Percentiles rank a stretch among this genome's conserved stretches.
Evolutionary conservation across 2,329 filamentous ascomycete genomes (phyloP).

Genomic region (Coniella vitis): DNA sequence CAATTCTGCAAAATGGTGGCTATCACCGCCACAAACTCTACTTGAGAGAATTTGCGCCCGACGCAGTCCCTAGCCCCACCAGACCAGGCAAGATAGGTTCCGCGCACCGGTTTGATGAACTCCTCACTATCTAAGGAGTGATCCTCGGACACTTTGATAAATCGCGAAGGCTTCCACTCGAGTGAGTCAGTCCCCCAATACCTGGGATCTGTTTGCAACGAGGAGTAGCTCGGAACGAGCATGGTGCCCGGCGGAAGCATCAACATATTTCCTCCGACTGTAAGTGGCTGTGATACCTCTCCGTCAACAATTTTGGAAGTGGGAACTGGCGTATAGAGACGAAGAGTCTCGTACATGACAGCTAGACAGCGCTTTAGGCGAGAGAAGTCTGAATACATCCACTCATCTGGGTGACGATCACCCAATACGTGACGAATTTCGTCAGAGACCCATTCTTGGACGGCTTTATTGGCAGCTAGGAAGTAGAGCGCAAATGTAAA

Average conservation of each 20-base stretch:
- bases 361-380: neutral
- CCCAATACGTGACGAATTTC: neutral
- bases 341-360: neutral
- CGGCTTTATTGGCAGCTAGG: neutral
- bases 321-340: neutral
- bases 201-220: neutral
- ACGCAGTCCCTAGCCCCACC: constrained; percentile 25
- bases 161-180: too few species aligned
- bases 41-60: constrained; percentile 26
- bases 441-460: constrained; percentile 2
- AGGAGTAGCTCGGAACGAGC: neutral
- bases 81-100: constrained; percentile 21
- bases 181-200: too few species aligned
- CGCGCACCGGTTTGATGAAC: neutral
- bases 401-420: neutral
- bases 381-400: neutral
- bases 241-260: neutral
- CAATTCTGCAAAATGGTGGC: constrained; percentile 21
- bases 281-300: neutral
- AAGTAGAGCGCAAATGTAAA: neutral
- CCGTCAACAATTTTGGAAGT: neutral
- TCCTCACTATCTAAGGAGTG: too few species aligned
- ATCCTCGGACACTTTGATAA: too few species aligned
- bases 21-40: constrained; percentile 27
- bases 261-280: neutral